Conservation (phyloP, 1,139 yeast genomes). For the Saccharomyces pastorianus region DNA sequence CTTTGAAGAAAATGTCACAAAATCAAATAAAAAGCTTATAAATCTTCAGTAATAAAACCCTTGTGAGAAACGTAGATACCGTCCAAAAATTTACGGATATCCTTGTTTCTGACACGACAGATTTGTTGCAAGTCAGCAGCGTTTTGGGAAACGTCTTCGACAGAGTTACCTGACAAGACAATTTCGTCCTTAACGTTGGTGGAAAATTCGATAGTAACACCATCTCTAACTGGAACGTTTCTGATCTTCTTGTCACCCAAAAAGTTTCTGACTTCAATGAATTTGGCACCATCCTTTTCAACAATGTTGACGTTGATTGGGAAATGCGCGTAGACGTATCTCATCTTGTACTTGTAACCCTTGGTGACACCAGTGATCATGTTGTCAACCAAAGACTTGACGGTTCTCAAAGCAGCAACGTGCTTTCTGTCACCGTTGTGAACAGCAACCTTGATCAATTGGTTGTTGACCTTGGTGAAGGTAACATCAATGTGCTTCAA, state of each 20-base stretch:
- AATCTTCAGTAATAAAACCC: constrained; percentile 61
- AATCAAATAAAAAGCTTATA: constrained; percentile 16
- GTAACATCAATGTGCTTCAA: constrained; percentile 93
- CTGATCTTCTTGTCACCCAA: constrained; percentile 98
- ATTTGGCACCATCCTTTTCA: constrained; percentile 65
- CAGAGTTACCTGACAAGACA: constrained; percentile 87
- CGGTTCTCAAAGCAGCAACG: constrained; percentile 99
- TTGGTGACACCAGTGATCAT: constrained; percentile 97
- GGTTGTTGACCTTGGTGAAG: constrained; percentile 66
- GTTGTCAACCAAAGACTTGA: constrained; percentile 89
- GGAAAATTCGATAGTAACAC: constrained; percentile 80
- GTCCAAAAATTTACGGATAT: constrained; percentile 99
- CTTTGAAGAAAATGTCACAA: background rate
- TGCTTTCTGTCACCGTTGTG: constrained; percentile 99
- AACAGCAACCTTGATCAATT: constrained; percentile 77
- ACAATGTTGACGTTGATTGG: constrained; percentile 94
- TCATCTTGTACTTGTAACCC: constrained; percentile 99
- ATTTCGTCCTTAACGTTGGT: constrained; percentile 90
- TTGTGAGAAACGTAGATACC: constrained; percentile 99
- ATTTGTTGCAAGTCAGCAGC: constrained; percentile 98
- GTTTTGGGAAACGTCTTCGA: constrained; percentile 95
- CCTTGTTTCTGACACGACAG: constrained; percentile 99
- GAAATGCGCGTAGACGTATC: constrained; percentile 99
- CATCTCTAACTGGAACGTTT: constrained; percentile 74
- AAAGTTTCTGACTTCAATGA: constrained; percentile 97